These are phyloP conservation scores for Prunus kanzakura DNA, from an alignment of 306 rosid species.

Conservation along the genomic window DNA sequence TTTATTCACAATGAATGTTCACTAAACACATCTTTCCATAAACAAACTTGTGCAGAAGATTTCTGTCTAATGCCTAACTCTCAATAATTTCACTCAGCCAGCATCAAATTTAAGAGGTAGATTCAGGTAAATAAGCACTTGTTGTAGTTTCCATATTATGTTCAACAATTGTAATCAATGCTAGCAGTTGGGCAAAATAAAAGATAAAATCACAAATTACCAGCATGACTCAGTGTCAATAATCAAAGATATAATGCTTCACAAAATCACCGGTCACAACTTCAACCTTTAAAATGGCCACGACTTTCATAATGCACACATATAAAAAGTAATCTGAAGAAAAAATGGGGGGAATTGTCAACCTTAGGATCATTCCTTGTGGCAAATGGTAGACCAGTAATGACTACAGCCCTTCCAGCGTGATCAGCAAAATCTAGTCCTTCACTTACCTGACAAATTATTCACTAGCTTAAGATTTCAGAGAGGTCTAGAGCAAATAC, in stretches of 20 bases:
- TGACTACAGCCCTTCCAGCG: slow-evolving; percentile 91
- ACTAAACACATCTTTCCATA: not conserved
- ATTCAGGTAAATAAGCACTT: not conserved
- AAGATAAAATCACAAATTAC: not conserved
- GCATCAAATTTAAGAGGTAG: not conserved
- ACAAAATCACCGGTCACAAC: not conserved
- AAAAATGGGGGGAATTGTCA: slow-evolving; percentile 18
- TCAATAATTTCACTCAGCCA: not conserved
- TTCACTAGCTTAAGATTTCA: slow-evolving; percentile 17
- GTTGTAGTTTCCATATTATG: not conserved
- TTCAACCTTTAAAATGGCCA: not conserved
- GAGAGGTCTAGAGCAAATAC: slow-evolving; percentile 6
- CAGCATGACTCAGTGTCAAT: not conserved
- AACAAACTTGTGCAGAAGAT: not conserved
- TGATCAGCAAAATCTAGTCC: slow-evolving; percentile 97
- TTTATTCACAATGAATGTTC: not conserved
- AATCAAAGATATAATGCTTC: not conserved
- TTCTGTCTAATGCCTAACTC: not conserved
- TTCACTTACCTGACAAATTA: slow-evolving; percentile 78
- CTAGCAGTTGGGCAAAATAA: not conserved
- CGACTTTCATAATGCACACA: slow-evolving; percentile 16
- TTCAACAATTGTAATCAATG: not conserved
- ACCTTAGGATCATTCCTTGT: slow-evolving; percentile 88
- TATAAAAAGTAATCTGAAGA: slow-evolving; percentile 4
- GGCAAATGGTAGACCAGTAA: slow-evolving; percentile 92